These are phyloP conservation scores for Fusarium torulosum DNA, from an alignment of 2,329 filamentous ascomycete species.

Conservation along the genomic window DNA sequence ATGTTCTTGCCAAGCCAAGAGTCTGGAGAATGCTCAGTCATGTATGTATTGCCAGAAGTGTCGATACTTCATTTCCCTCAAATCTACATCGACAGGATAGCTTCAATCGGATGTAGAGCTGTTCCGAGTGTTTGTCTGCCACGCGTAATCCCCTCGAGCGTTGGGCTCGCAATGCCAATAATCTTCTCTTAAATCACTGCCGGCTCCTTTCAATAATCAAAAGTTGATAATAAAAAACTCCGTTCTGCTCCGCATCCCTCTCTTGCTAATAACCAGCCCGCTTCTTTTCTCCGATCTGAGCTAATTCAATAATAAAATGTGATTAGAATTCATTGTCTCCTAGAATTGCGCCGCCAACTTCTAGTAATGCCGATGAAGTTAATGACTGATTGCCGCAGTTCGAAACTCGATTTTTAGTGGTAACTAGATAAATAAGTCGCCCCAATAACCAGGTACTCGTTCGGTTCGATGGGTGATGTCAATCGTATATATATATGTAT, in stretches of 20 bases:
- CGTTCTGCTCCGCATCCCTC: slow-evolving; percentile 10
- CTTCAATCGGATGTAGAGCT: slow-evolving; percentile 34
- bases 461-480: slow-evolving; percentile 21
- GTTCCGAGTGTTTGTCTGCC: slow-evolving; percentile 9
- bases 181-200: slow-evolving; percentile 5
- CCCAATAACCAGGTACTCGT: not conserved
- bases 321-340: slow-evolving; percentile 14
- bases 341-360: slow-evolving; percentile 12
- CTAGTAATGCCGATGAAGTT: slow-evolving; percentile 11
- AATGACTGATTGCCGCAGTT: not conserved
- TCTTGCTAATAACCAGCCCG: slow-evolving; percentile 6
- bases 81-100: slow-evolving; percentile 35
- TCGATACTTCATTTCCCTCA: slow-evolving; percentile 35
- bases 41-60: slow-evolving; percentile 34
- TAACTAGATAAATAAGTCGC: not conserved
- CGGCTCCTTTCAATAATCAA: slow-evolving; percentile 21
- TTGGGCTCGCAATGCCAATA: slow-evolving; percentile 13
- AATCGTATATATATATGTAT: slow-evolving; percentile 6
- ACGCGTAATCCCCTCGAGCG: not conserved
- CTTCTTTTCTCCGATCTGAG: not conserved
- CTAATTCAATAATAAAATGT: slow-evolving; percentile 1
- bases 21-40: slow-evolving; percentile 16
- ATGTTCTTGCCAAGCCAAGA: not conserved
- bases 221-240: slow-evolving; percentile 27
- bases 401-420: slow-evolving; percentile 21